These are phyloP conservation scores for Penicillium rolfsii DNA, from an alignment of 2,329 filamentous ascomycete species.

Conservation along the genomic window DNA sequence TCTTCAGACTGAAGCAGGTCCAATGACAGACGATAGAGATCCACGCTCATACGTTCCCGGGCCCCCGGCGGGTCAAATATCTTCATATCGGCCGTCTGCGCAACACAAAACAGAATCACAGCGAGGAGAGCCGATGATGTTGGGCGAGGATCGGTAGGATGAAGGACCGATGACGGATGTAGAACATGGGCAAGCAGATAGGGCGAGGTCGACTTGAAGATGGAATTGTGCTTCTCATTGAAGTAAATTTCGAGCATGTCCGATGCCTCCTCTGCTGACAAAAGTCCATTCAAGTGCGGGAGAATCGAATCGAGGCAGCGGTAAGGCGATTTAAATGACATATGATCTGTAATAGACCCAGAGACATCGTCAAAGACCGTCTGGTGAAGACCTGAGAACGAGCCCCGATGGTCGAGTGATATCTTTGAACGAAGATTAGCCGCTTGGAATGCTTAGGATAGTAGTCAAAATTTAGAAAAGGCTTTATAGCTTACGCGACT, in stretches of 20 bases:
- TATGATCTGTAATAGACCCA: slow-evolving; percentile 1
- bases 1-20: slow-evolving; percentile 33
- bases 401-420: neutral
- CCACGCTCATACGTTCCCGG: slow-evolving; percentile 41
- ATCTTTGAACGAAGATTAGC: slow-evolving; percentile 2
- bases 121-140: slow-evolving; percentile 52
- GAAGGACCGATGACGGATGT: slow-evolving; percentile 50
- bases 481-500: neutral
- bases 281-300: slow-evolving; percentile 44
- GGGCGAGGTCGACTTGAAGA: slow-evolving; percentile 52
- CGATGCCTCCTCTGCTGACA: slow-evolving; percentile 48
- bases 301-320: slow-evolving; percentile 49
- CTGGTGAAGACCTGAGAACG: slow-evolving; percentile 11
- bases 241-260: slow-evolving; percentile 56
- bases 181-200: slow-evolving; percentile 55
- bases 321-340: slow-evolving; percentile 32
- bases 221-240: slow-evolving; percentile 49
- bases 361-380: slow-evolving; percentile 26
- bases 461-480: neutral
- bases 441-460: neutral
- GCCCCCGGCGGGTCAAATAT: slow-evolving; percentile 49
- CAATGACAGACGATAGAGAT: slow-evolving; percentile 40
- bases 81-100: slow-evolving; percentile 53
- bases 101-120: slow-evolving; percentile 54
- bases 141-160: slow-evolving; percentile 45